Conservation (phyloP, 495 filamentous ascomycete genomes). For the Neurospora sp. region DNA sequence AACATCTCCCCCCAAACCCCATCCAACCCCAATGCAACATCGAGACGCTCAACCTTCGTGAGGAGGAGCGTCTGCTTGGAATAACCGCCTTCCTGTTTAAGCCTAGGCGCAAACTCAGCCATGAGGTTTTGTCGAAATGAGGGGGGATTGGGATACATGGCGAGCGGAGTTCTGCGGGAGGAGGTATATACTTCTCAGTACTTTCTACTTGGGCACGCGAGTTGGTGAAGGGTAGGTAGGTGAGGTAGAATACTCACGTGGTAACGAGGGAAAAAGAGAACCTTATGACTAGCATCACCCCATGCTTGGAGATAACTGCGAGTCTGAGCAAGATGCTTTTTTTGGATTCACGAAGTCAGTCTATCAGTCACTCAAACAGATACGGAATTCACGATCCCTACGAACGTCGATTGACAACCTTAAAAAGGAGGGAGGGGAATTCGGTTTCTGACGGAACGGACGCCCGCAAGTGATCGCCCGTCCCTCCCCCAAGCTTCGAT, state of each 20-base stretch:
- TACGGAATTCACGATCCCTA: not conserved
- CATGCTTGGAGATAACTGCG: not conserved
- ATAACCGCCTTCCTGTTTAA: not conserved
- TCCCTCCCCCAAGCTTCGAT: not conserved
- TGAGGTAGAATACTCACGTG: not conserved
- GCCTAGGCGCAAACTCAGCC: not conserved
- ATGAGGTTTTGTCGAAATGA: not conserved
- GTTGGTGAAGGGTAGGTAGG: not conserved
- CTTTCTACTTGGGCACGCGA: not conserved
- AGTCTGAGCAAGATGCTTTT: not conserved
- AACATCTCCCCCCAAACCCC: not conserved
- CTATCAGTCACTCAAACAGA: not conserved
- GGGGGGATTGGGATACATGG: not conserved
- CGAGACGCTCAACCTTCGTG: not conserved
- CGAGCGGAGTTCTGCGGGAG: not conserved
- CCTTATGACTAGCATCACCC: not conserved
- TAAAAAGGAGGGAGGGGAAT: not conserved
- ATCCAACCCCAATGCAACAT: not conserved
- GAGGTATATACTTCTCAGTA: not conserved
- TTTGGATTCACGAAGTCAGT: not conserved
- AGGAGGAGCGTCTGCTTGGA: not conserved
- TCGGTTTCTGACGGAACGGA: not conserved
- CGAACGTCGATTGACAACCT: not conserved
- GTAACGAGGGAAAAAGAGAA: not conserved
- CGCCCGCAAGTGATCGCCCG: not conserved